These are phyloP conservation scores for Pythium oligandrum DNA, from an alignment of 352 stramenopile genomes.

Conservation along the genomic window DNA sequence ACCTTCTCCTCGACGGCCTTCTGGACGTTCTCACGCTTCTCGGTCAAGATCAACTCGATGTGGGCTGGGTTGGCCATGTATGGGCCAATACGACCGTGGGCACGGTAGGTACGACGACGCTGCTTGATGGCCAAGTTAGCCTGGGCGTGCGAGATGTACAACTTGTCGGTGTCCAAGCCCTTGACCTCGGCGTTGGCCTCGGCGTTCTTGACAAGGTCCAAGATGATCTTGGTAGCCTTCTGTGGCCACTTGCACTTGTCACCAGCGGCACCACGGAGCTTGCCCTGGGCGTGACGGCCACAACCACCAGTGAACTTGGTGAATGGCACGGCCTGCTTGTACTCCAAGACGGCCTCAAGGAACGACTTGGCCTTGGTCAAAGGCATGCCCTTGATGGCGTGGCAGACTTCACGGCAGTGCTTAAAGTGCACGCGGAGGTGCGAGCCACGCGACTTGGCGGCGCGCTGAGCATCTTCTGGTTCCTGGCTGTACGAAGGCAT, in stretches of 20 bases:
- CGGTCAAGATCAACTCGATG: conserved; percentile 98
- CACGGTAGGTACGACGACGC: conserved; percentile 98
- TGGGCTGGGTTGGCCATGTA: conserved; percentile 99
- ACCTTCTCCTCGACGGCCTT: conserved; percentile 91
- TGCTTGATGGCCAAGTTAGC: conserved; percentile 98
- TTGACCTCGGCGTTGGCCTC: conserved; percentile 99
- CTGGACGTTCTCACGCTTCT: conserved; percentile 93
- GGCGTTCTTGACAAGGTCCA: conserved; percentile 98
- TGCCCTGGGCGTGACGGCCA: conserved; percentile 96
- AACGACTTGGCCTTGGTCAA: conserved; percentile 94
- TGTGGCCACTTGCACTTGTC: conserved; percentile 99
- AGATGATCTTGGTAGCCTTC: conserved; percentile 98
- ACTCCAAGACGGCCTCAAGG: conserved; percentile 95
- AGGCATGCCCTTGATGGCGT: conserved; percentile 98
- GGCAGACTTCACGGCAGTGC: conserved; percentile 98
- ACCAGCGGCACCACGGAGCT: conserved; percentile 91
- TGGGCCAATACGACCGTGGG: conserved; percentile 96
- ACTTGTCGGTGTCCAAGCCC: conserved; percentile 94
- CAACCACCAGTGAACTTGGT: conserved; percentile 98
- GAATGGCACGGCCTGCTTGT: conserved; percentile 98
- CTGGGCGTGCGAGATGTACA: conserved; percentile 98
- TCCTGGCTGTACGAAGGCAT: conserved; percentile 89
- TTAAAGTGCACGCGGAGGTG: conserved; percentile 99
- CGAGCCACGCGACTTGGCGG: conserved; percentile 94
- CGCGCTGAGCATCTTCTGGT: conserved; percentile 85